Base-by-base conservation (phyloP, 768 basidiomycete species). In the Macrolepiota fuliginosa region DNA sequence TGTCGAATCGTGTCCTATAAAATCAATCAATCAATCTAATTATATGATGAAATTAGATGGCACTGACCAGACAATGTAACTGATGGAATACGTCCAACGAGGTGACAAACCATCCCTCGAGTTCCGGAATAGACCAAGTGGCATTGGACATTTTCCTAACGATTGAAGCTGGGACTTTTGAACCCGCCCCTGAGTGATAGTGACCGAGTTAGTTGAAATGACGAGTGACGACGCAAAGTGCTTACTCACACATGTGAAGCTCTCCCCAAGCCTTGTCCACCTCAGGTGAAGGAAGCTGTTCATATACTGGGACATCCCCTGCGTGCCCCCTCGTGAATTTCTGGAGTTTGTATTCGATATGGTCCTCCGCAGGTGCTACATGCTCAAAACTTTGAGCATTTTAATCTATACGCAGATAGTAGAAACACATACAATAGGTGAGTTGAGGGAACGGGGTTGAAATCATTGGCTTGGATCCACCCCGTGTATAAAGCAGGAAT, bases 1-100 rank as follows among this genome's bases (percentile, higher is more conserved):
- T 63, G 61, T 32, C 68, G 60, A 5, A 70, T 62, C 36, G 56
- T 46, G 40, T 70, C 65, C 69, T 70, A 39, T 24, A 22, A 19
- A 27, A 19, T n/a, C 3, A 7, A 22, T 37, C 12, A 29, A 60
- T 27, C 32, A 22, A 22, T 7, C 3, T 7, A 32, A 17, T 29
- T 27, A n/a, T 19, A 3, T 13, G 9, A 32, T 5, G n/a, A 36
- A 52, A 17, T 32, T 37, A 52, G 1, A 11, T 13, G 24, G 47
- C 12, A 49, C 47, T 12, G 24, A 49, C 47, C 47, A 72, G 50
- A 51, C 70, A 69, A 56, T 72, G 71, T 10, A 72, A 56, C 46
- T 70, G 63, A 55, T 72, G 71, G 56, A 72, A 72, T 4, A 72
- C 69, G n/a, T 72, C 70, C 3, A 70, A 49, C 4, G 55, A 61